Percentiles rank a stretch among this genome's conserved stretches.
Conservation (phyloP, 2,329 filamentous ascomycete genomes). For the Fusarium hostae region DNA sequence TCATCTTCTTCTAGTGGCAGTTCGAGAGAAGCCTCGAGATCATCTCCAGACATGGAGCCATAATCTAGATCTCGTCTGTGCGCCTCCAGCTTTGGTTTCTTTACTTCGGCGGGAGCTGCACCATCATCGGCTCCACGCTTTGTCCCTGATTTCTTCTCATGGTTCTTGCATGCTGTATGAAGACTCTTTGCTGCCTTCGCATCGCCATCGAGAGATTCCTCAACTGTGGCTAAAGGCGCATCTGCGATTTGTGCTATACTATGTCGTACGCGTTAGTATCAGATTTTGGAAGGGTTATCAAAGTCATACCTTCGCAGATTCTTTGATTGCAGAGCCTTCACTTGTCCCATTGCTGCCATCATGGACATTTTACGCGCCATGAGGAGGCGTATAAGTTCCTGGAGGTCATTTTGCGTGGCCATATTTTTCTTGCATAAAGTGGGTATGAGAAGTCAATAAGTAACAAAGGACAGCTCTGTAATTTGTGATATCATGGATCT, state of each 20-base stretch:
- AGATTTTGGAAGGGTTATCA: fast-evolving
- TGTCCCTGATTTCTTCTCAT: slow-evolving; percentile 54
- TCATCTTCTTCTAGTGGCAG: slow-evolving; percentile 70
- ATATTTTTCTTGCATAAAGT: slow-evolving; percentile 49
- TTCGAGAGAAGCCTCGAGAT: slow-evolving; percentile 70
- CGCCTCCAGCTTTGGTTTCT: slow-evolving; percentile 49
- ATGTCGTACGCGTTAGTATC: slow-evolving; percentile 2
- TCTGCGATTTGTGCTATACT: slow-evolving; percentile 68
- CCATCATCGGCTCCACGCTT: slow-evolving; percentile 47
- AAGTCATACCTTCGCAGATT: slow-evolving; percentile 64
- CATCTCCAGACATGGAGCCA: slow-evolving; percentile 60
- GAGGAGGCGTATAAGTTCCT: slow-evolving; percentile 69
- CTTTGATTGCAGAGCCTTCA: slow-evolving; percentile 66
- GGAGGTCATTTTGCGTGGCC: slow-evolving; percentile 68
- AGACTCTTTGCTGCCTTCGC: slow-evolving; percentile 61
- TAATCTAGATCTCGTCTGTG: slow-evolving; percentile 53
- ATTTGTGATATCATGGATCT: too few species aligned
- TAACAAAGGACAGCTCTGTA: background rate
- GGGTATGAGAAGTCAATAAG: background rate
- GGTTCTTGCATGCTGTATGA: slow-evolving; percentile 65
- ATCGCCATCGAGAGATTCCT: slow-evolving; percentile 58
- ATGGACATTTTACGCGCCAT: slow-evolving; percentile 69
- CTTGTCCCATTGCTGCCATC: slow-evolving; percentile 67
- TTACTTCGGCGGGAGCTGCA: slow-evolving; percentile 30
- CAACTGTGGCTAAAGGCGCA: slow-evolving; percentile 56